phyloP scores from a whole-genome alignment of 1,284 basidiomycete species.

The Leucoagaricus sp. region DNA sequence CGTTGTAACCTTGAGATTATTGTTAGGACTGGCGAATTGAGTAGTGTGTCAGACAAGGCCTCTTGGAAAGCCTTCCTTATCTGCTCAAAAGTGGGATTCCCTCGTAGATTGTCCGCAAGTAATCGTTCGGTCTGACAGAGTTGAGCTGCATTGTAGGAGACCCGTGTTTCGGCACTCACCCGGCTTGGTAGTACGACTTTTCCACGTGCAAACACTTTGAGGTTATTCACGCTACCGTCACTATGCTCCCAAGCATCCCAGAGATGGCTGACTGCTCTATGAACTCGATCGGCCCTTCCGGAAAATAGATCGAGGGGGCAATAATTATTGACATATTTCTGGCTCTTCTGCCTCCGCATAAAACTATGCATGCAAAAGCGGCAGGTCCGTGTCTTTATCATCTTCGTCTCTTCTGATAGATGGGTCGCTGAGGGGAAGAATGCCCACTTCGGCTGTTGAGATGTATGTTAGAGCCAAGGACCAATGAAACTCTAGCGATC shows the following conservation, averaged over 20 bases:
- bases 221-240: constrained; percentile 72
- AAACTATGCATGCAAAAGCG: constrained; percentile 89
- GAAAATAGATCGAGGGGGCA: constrained; percentile 91
- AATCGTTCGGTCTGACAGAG: constrained; percentile 21
- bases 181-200: constrained; percentile 57
- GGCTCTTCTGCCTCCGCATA: constrained; percentile 44
- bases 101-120: constrained; percentile 21
- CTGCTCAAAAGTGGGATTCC: constrained; percentile 18
- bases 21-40: constrained; percentile 55
- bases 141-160: background rate
- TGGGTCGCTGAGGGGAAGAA: constrained; percentile 71
- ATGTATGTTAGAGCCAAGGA: background rate
- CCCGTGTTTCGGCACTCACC: constrained; percentile 40
- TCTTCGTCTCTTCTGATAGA: constrained; percentile 56
- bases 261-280: constrained; percentile 66
- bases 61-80: constrained; percentile 45
- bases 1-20: constrained; percentile 70
- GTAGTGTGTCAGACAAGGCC: constrained; percentile 53
- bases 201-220: constrained; percentile 76
- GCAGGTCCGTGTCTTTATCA: constrained; percentile 72
- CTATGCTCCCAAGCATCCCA: constrained; percentile 72
- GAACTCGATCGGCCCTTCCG: constrained; percentile 54
- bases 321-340: constrained; percentile 53
- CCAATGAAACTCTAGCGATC: constrained; percentile 16
- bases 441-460: constrained; percentile 87